phyloP scores from a whole-genome alignment of 2,329 filamentous ascomycete species.

The Cladosporium austrohemisphaericum region DNA sequence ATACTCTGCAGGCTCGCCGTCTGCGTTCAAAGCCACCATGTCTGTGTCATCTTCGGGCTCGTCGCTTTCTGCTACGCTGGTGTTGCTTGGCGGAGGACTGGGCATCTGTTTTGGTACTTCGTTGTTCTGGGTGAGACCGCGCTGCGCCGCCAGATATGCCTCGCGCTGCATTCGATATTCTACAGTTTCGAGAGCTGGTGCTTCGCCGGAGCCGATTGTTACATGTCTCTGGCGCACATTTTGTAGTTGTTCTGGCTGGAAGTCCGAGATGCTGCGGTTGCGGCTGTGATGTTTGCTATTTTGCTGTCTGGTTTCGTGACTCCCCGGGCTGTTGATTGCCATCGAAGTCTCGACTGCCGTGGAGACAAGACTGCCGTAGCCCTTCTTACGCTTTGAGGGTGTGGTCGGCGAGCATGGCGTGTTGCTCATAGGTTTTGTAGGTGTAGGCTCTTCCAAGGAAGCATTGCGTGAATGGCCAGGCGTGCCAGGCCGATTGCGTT shows the following conservation, averaged over 20 bases:
- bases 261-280: conserved; percentile 86
- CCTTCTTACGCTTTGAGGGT: conserved; percentile 44
- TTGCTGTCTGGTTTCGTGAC: conserved; percentile 23
- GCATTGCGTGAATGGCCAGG: conserved; percentile 26
- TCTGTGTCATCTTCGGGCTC: conserved; percentile 41
- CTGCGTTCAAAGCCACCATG: conserved; percentile 32
- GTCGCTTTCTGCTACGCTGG: conserved; percentile 54
- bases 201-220: conserved; percentile 59
- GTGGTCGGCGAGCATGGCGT: conserved; percentile 12
- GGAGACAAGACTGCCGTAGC: conserved; percentile 43
- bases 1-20: conserved; percentile 38
- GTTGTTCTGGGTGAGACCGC: conserved; percentile 64
- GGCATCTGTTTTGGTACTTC: conserved; percentile 44
- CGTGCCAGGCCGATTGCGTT: conserved; percentile 33
- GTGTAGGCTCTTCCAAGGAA: conserved; percentile 34
- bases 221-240: conserved; percentile 66
- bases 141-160: conserved; percentile 71
- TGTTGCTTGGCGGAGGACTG: conserved; percentile 76
- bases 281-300: conserved; percentile 51
- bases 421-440: conserved; percentile 7
- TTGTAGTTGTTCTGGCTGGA: conserved; percentile 67
- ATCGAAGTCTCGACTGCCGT: conserved; percentile 37
- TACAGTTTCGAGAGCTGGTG: conserved; percentile 47
- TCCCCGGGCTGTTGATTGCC: conserved; percentile 22
- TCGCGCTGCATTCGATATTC: conserved; percentile 66